A percentile compares a stretch with the other conserved stretches of the same genome.
Evolutionary conservation across 371 early-diverging fungal species (phyloP).

Genomic region (Blakeslea trispora): DNA sequence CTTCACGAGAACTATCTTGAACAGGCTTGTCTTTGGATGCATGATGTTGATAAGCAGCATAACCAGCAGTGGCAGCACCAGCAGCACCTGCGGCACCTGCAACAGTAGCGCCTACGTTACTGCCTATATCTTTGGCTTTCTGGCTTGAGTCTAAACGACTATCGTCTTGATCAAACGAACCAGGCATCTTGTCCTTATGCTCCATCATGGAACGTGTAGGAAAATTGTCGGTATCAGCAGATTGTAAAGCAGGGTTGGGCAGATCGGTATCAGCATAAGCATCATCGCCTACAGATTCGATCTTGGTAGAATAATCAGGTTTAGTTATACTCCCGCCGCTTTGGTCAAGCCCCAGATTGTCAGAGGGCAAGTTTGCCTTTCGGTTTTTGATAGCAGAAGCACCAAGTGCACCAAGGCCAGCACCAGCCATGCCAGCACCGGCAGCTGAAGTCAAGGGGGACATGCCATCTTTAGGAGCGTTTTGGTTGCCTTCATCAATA

Average conservation of each 20-base stretch:
- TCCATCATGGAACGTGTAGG: too few relatives aligned
- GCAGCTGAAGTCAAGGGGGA: too few relatives aligned
- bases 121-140: background rate
- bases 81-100: background rate
- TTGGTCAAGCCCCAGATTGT: background rate
- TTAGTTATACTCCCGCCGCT: background rate
- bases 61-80: conserved; percentile 2
- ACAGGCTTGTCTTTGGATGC: too few relatives aligned
- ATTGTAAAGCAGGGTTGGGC: too few relatives aligned
- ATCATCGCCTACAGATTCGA: background rate
- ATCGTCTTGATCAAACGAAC: too few relatives aligned
- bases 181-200: too few relatives aligned
- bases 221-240: too few relatives aligned
- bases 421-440: too few relatives aligned
- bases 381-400: background rate
- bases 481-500: too few relatives aligned
- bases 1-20: too few relatives aligned
- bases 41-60: background rate
- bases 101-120: background rate
- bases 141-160: too few relatives aligned
- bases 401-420: background rate
- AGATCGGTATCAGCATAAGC: background rate
- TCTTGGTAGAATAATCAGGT: background rate
- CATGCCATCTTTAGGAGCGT: too few relatives aligned
- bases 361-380: background rate